These are phyloP conservation scores for Fagopyrum tataricum DNA, from an alignment of 148 eudicot genomes.

Conservation along the genomic window DNA sequence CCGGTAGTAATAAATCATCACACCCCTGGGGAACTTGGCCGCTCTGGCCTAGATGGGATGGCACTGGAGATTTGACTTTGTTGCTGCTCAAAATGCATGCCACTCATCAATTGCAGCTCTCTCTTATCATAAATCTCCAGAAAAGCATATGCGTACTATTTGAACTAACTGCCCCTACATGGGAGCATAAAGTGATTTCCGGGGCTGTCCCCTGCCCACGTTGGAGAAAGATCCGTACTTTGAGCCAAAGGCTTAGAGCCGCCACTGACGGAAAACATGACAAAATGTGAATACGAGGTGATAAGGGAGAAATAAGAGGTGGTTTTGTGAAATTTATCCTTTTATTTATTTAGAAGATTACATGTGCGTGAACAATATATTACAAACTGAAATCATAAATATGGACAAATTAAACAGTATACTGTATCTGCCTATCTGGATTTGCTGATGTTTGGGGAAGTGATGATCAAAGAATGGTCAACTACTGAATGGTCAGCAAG, in stretches of 20 bases:
- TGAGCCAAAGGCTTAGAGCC: not conserved
- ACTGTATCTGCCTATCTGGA: not conserved
- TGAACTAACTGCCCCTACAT: slow-evolving; percentile 14
- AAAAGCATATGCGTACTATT: slow-evolving; percentile 29
- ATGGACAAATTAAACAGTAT: not conserved
- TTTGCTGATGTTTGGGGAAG: not conserved
- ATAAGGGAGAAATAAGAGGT: too few species aligned
- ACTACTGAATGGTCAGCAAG: not conserved
- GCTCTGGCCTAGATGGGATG: not conserved
- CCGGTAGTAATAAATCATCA: not conserved
- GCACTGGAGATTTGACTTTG: not conserved
- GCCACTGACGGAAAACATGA: too few species aligned
- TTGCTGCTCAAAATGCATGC: not conserved
- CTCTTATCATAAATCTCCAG: slow-evolving; percentile 55
- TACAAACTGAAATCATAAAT: not conserved
- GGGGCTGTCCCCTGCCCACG: slow-evolving; percentile 43
- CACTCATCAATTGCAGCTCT: slow-evolving; percentile 81
- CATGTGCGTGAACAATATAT: not conserved
- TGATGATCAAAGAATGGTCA: slow-evolving; percentile 5
- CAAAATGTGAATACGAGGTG: too few species aligned
- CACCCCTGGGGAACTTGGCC: not conserved
- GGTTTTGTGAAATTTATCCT: too few species aligned
- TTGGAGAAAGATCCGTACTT: slow-evolving; percentile 41
- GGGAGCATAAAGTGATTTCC: slow-evolving; percentile 33
- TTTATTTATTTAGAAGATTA: too few species aligned